Base-by-base conservation (phyloP, 176 grass and related monocot species). In the Lolium perenne region DNA sequence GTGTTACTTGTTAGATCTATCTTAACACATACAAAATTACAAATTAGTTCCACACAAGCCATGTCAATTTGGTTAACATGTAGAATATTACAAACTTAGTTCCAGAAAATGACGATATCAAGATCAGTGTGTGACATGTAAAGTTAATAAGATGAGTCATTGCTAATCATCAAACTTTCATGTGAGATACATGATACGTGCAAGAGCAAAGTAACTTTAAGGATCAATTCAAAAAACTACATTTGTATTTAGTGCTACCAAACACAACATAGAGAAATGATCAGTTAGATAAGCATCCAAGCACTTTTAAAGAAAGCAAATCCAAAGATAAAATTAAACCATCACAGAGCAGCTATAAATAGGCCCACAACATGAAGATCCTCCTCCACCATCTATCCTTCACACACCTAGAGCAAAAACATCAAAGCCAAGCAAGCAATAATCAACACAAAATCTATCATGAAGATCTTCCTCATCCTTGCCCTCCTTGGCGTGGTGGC, bases 291-390 rank as follows among this genome's bases (percentile, higher is more conserved):
- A 35, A 35, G 32, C 32, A 35, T 35, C 32, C 32, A 35, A 35
- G 5, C 21, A 64, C 56, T 47, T 17, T 2, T 0, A 11, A 10
- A 8, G 23, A 26, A 78, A 80, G 40, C 41, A 48, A 63, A 47
- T 47, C 21, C 21, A 80, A 80, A 47, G 21, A 29, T 62, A 13
- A 46, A 25, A 25, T 62, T 12, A 61, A 80, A 63, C 7, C 41
- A 47, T 43, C 38, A 16, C 56, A 57, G 57, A 10, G 57, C 9
- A 61, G 56, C 38, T 72, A 80, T 50, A 80, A 86, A 80, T 38
- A 72, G 41, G 51, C 49, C 72, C 32, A 35, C 32, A 35, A 35
- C 3, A 2, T 29, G 22, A 16, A 9, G 72, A 29, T 18, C 32
- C 5, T 75, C 46, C 47, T 75, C 13, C 72, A 53, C 10, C 46